A percentile compares a stretch with the other conserved stretches of the same genome.
Evolutionary conservation across 257 asterid genomes (phyloP).

Genomic region (Solanum bukasovii): DNA sequence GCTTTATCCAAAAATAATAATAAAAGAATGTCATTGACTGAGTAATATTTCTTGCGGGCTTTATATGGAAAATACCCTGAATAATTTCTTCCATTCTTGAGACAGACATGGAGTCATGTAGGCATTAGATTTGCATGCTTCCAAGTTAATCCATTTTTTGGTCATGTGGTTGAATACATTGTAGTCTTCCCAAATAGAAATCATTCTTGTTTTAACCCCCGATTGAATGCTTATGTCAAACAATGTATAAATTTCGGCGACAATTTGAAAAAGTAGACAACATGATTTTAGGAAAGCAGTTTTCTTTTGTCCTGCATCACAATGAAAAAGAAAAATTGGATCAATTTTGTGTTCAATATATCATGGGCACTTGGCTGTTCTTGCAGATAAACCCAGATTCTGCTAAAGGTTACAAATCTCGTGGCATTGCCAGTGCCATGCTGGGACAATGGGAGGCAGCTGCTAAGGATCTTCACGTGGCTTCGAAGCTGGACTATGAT

Average conservation of each 20-base stretch:
- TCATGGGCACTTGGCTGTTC: neutral
- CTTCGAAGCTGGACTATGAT: constrained; percentile 86
- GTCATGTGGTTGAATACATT: neutral
- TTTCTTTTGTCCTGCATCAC: neutral
- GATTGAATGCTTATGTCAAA: neutral
- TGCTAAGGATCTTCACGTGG: constrained; percentile 87
- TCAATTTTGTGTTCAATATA: neutral
- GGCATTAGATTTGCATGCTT: neutral
- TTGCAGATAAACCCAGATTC: constrained; percentile 92
- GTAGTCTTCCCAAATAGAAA: neutral
- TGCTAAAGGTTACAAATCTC: constrained; percentile 96
- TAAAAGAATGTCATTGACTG: neutral
- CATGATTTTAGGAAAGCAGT: neutral
- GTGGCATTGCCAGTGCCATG: constrained; percentile 87
- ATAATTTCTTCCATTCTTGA: neutral
- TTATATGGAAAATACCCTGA: neutral
- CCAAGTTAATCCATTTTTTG: neutral
- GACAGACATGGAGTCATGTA: neutral
- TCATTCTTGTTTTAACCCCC: neutral
- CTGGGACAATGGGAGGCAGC: constrained; percentile 95
- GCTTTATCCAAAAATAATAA: neutral
- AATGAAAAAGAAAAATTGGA: neutral
- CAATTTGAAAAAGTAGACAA: neutral
- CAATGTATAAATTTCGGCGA: neutral
- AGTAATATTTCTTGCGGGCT: neutral